A percentile compares a stretch with the other conserved stretches of the same genome.
Conservation (phyloP, 1,139 yeast species). For the Sugiyamaella neomexicana region DNA sequence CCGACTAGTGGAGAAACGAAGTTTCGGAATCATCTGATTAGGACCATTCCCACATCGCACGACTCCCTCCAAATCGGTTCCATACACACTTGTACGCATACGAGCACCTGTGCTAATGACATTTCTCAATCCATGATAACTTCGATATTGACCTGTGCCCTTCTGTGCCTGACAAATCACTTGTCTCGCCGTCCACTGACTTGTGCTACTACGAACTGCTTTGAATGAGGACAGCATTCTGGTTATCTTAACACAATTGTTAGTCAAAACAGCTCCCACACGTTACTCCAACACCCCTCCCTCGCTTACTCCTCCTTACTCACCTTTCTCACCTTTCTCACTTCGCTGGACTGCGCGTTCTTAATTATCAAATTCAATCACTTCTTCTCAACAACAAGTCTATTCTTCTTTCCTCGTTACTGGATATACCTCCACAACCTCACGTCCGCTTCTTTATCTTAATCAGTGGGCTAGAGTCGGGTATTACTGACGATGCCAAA, state of each 20-base stretch:
- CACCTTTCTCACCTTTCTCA: too few relatives aligned
- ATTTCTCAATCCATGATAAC: constrained; percentile 5
- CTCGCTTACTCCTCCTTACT: too few relatives aligned
- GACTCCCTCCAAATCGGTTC: not conserved
- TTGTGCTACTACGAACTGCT: not conserved
- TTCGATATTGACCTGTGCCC: not conserved
- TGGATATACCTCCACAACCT: not conserved
- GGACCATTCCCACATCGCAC: not conserved
- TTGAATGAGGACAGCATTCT: constrained; percentile 12
- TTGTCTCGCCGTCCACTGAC: not conserved
- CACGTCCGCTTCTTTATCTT: not conserved
- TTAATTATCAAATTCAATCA: too few relatives aligned
- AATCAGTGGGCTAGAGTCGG: not conserved
- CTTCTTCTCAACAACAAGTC: not conserved
- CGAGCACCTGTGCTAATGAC: not conserved
- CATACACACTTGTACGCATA: not conserved
- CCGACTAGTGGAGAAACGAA: constrained; percentile 6
- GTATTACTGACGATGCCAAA: not conserved
- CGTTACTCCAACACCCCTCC: too few relatives aligned
- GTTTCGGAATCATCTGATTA: not conserved
- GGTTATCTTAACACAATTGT: not conserved
- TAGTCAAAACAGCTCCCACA: not conserved
- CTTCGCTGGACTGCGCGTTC: too few relatives aligned
- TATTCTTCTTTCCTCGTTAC: not conserved
- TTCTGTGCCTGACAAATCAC: constrained; percentile 10